phyloP scores from a whole-genome alignment of 2,329 filamentous ascomycete genomes.

The Aureobasidium sp. region DNA sequence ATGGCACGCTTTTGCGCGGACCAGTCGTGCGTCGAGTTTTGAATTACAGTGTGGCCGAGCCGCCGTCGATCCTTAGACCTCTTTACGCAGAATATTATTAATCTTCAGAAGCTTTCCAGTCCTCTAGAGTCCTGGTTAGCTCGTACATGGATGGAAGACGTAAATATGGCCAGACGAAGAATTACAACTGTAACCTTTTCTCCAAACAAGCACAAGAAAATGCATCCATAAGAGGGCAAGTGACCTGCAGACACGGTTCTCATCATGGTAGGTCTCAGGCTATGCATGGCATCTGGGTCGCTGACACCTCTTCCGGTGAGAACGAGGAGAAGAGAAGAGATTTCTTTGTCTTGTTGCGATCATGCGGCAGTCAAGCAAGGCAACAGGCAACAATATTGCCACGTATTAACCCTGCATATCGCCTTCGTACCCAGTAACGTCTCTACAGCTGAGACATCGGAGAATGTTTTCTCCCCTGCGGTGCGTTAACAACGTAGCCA shows the following conservation, averaged over 20 bases:
- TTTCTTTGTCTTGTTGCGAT: neutral
- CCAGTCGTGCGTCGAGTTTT: neutral
- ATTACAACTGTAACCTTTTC: neutral
- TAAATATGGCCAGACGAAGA: neutral
- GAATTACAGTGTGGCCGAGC: neutral
- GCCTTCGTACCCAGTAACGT: neutral
- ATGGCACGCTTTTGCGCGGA: neutral
- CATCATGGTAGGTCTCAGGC: neutral
- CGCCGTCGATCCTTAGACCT: neutral
- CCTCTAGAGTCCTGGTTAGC: neutral
- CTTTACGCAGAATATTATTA: neutral
- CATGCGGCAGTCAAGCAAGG: neutral
- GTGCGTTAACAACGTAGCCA: neutral
- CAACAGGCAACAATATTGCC: neutral
- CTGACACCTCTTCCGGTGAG: neutral
- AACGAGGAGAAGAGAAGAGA: neutral
- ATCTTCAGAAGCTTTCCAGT: neutral
- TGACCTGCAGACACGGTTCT: neutral
- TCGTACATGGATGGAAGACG: neutral
- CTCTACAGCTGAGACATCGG: neutral
- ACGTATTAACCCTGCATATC: neutral
- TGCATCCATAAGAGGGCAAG: neutral
- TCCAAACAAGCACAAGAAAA: neutral
- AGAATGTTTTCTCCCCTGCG: neutral
- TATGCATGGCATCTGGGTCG: neutral